Evolutionary conservation across 306 rosid species (phyloP), one percentile per base, ranked within the genome.

Genomic region (Glycine latifolia): DNA sequence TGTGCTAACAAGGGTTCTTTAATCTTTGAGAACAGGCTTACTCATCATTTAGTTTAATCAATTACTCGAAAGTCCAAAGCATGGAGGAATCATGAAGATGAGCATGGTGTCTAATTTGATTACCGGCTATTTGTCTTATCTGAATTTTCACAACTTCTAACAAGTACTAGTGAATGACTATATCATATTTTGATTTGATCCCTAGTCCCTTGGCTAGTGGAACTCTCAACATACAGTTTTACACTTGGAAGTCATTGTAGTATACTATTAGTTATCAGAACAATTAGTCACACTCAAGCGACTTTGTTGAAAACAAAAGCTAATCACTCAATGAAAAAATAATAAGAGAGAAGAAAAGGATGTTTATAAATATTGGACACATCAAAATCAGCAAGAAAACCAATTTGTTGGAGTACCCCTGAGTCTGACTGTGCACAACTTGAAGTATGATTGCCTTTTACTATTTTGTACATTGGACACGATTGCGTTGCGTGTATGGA

Each of bases 391-490:
- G 44, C 7, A 39, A 39, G 44, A 39, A 39, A 48, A 26, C 15
- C 49, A 73, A 52, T 49, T 48, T 60, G 78, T 48, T 80, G 67
- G 33, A 49, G 73, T 61, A 52, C 16, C 48, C 54, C 67, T 71
- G 61, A 35, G 44, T 39, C 26, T 13, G 26, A 54, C 3, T 10
- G 10, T 53, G 33, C 26, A 60, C 16, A 44, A 43, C 5, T 44
- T n/a, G 5, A 47, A 35, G 31, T 17, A 50, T 17, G 12, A 54
- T 66, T 67, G 16, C 61, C 2, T 55, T 55, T 4, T 14, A 26
- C 31, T 26, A 26, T 12, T 13, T 0, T 26, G 31, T 15, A 11
- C 0, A 4, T 16, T 58, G 13, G 65, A 58, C 6, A 7, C 2
- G 1, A 26, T 39, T 56, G 4, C 3, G 10, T 56, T 16, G 63